Conservation (phyloP, 768 basidiomycete genomes). For the Psilocybe azurescens region DNA sequence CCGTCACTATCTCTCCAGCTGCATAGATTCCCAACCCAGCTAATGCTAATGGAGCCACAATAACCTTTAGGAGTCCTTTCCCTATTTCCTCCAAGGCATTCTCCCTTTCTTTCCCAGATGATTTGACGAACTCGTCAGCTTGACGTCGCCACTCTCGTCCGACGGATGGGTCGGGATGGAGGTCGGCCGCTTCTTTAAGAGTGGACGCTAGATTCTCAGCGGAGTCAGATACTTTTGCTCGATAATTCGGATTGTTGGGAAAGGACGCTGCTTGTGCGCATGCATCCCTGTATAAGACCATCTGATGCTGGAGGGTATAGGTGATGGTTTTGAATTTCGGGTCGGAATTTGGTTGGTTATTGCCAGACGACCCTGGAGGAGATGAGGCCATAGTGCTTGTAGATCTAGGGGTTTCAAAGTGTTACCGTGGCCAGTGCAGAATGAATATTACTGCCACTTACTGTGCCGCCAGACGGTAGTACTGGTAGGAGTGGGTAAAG, state of each 20-base stretch:
- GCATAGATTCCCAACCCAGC: slow-evolving; percentile 11
- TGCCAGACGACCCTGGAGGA: neutral
- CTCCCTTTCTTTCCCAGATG: neutral
- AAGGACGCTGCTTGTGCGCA: neutral
- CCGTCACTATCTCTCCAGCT: slow-evolving; percentile 2
- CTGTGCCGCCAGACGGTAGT: neutral
- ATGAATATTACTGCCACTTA: neutral
- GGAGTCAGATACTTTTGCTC: neutral
- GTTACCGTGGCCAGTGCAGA: neutral
- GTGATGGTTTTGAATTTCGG: neutral
- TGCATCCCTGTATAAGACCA: neutral
- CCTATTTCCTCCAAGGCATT: slow-evolving; percentile 3
- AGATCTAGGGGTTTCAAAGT: neutral
- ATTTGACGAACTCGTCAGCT: neutral
- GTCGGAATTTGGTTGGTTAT: neutral
- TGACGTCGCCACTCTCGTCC: neutral
- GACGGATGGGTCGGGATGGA: neutral
- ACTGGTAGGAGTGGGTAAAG: neutral
- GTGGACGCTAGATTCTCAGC: neutral
- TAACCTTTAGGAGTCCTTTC: slow-evolving; percentile 1
- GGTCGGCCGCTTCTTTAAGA: neutral
- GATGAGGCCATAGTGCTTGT: neutral
- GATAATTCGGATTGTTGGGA: neutral
- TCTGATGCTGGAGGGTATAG: neutral
- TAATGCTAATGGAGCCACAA: slow-evolving; percentile 1